phyloP scores from a whole-genome alignment of 305 asterid species.

The Fraxinus latifolia region DNA sequence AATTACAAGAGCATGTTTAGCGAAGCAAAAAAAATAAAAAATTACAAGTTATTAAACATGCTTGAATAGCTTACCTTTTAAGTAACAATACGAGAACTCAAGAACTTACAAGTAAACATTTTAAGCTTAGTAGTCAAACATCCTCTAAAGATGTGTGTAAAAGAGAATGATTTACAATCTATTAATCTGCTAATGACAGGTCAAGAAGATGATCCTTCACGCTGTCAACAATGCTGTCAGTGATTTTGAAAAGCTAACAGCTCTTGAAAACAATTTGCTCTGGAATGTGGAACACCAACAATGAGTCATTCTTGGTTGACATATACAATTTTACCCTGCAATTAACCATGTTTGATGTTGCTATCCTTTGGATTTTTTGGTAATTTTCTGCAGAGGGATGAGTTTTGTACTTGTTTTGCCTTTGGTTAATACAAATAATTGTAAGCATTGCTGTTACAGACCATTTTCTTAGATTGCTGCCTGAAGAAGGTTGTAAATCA shows the following conservation, averaged over 20 bases:
- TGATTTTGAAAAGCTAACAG: conserved; percentile 53
- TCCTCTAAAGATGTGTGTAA: neutral
- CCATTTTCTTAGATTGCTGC: neutral
- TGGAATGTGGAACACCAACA: conserved; percentile 7
- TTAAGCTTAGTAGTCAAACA: neutral
- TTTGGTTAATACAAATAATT: neutral
- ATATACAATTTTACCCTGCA: conserved; percentile 13
- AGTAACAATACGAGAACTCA: neutral
- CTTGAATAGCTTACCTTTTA: neutral
- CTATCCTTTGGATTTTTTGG: neutral
- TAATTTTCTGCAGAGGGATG: neutral
- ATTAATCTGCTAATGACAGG: conserved; percentile 34
- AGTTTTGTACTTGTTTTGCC: neutral
- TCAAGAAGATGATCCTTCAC: conserved; percentile 83
- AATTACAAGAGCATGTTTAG: neutral
- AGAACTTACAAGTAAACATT: neutral
- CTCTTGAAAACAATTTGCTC: neutral
- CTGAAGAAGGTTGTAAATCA: conserved; percentile 1
- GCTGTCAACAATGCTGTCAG: conserved; percentile 57
- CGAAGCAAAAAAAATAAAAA: neutral
- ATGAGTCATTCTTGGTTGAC: neutral
- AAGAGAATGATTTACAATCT: neutral
- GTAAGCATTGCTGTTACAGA: neutral
- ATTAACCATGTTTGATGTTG: neutral
- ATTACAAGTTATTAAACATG: neutral